phyloP scores from a whole-genome alignment of 345 rosid genomes.

The Heritiera fomes region DNA sequence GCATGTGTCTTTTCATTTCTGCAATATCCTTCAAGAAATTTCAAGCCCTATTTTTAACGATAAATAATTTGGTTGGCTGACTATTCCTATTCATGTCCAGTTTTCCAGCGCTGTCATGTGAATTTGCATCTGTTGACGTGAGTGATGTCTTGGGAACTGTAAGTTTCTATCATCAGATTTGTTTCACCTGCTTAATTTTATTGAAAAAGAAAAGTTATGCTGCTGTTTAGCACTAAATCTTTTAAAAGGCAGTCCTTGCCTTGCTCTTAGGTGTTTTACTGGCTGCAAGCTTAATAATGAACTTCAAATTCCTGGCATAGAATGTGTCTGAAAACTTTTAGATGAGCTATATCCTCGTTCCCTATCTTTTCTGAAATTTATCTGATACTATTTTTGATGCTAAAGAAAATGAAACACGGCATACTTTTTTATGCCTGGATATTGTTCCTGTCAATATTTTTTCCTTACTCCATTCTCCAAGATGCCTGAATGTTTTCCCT shows the following conservation, averaged over 20 bases:
- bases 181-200: constrained; percentile 23
- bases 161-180: constrained; percentile 45
- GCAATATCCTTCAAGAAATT: constrained; percentile 8
- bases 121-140: constrained; percentile 94
- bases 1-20: not conserved
- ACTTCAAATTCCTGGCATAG: not conserved
- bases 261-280: not conserved
- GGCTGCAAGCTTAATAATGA: not conserved
- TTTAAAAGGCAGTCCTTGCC: not conserved
- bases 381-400: not conserved
- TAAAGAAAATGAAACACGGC: not conserved
- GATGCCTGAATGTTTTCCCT: not conserved
- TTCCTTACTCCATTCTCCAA: constrained; percentile 4
- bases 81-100: constrained; percentile 45
- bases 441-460: not conserved
- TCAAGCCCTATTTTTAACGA: constrained; percentile 3
- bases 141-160: constrained; percentile 97
- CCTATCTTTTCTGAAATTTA: not conserved
- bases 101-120: constrained; percentile 97
- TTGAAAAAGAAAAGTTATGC: not conserved
- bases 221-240: not conserved
- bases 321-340: not conserved
- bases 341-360: not conserved
- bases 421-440: not conserved
- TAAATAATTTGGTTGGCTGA: constrained; percentile 28